These are phyloP conservation scores for Helicostylum pulchrum DNA, from an alignment of 192 early-diverging fungal species.

Conservation along the genomic window DNA sequence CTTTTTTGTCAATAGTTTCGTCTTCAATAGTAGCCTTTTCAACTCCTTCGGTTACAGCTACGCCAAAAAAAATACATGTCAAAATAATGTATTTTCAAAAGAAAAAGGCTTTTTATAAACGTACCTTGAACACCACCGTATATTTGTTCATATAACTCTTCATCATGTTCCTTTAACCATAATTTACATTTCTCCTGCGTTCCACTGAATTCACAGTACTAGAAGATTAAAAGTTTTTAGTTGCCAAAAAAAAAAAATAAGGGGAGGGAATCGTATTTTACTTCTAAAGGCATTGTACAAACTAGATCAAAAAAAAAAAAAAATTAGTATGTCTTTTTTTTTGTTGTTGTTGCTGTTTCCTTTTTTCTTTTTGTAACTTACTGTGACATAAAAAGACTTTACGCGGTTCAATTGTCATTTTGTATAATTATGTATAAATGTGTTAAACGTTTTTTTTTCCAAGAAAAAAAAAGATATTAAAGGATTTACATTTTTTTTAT, in stretches of 20 bases:
- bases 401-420: slow-evolving; percentile 23
- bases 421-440: too few relatives aligned
- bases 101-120: too few relatives aligned
- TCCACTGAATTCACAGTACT: slow-evolving; percentile 93
- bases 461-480: too few relatives aligned
- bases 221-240: slow-evolving; percentile 6
- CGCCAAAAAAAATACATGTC: background rate
- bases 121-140: slow-evolving; percentile 44
- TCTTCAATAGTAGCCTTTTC: slow-evolving; percentile 20
- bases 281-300: slow-evolving; percentile 47
- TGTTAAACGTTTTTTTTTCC: too few relatives aligned
- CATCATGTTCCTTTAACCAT: slow-evolving; percentile 66
- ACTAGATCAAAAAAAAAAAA: slow-evolving; percentile 20
- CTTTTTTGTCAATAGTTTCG: slow-evolving; percentile 46
- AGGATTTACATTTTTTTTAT: too few relatives aligned
- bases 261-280: slow-evolving; percentile 15
- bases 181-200: slow-evolving; percentile 77
- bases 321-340: background rate
- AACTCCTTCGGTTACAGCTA: slow-evolving; percentile 25
- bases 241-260: background rate
- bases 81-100: background rate
- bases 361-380: slow-evolving; percentile 20
- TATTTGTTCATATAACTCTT: slow-evolving; percentile 54
- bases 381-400: slow-evolving; percentile 44
- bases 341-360: too few relatives aligned